Evolutionary conservation across 257 asterid genomes (phyloP).

Genomic region (Henckelia pumila): DNA sequence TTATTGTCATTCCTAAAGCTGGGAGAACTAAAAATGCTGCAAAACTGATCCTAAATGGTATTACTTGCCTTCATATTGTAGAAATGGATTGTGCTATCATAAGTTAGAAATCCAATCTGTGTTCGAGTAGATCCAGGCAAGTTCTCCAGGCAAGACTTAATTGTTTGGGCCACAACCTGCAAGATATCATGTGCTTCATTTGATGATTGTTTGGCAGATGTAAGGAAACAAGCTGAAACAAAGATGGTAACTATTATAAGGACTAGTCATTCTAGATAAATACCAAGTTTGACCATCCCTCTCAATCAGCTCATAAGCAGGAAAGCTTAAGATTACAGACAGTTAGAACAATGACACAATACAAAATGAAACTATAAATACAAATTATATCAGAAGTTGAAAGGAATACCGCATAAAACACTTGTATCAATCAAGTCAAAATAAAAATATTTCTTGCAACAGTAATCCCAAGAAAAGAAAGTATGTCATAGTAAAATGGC

Average conservation of each 20-base stretch:
- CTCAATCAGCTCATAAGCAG: conserved; percentile 10
- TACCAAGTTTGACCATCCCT: conserved; percentile 15
- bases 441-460: conserved; percentile 3
- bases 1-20: conserved; percentile 24
- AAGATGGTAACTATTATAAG: conserved; percentile 11
- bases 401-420: conserved; percentile 9
- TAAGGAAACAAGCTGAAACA: conserved; percentile 17
- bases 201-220: conserved; percentile 11
- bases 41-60: conserved; percentile 23
- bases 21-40: conserved; percentile 21
- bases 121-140: conserved; percentile 93
- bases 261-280: conserved; percentile 11
- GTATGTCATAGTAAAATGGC: neutral
- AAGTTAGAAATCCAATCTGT: conserved; percentile 94
- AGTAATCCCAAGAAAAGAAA: neutral
- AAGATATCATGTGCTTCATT: conserved; percentile 22
- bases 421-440: conserved; percentile 12
- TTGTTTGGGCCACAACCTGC: conserved; percentile 90
- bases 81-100: conserved; percentile 91
- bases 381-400: neutral
- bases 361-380: neutral
- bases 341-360: conserved; percentile 16
- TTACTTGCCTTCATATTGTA: conserved; percentile 85
- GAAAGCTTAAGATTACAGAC: conserved; percentile 13
- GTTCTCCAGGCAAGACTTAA: conserved; percentile 80